phyloP scores from a whole-genome alignment of 352 stramenopile genomes.

The Thalassiosira oceanica region DNA sequence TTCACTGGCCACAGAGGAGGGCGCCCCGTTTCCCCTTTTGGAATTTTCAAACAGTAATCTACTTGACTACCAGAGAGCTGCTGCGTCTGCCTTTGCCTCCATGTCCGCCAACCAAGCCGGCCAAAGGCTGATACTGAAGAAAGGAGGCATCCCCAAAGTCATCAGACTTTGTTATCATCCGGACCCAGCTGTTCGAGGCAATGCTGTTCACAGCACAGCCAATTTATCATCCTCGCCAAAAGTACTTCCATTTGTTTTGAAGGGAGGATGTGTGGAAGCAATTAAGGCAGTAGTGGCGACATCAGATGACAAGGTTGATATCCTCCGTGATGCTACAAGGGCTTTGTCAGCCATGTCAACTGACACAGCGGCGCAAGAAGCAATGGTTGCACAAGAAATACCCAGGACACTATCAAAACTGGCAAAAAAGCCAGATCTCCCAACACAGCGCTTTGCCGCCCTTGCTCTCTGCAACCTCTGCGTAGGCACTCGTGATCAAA shows the following conservation, averaged over 20 bases:
- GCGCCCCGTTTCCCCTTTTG: slow-evolving; percentile 89
- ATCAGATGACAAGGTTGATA: slow-evolving; percentile 87
- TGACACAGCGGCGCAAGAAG: slow-evolving; percentile 82
- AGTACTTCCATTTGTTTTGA: slow-evolving; percentile 90
- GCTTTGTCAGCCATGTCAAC: slow-evolving; percentile 90
- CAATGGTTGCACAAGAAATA: slow-evolving; percentile 83
- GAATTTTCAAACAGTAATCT: slow-evolving; percentile 86
- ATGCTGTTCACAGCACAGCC: slow-evolving; percentile 91
- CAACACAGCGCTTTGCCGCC: slow-evolving; percentile 91
- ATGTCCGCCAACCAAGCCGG: slow-evolving; percentile 92
- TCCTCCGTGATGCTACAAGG: slow-evolving; percentile 90
- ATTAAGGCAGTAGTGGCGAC: slow-evolving; percentile 91
- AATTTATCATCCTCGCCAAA: slow-evolving; percentile 94
- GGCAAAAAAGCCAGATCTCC: slow-evolving; percentile 89
- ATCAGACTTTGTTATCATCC: slow-evolving; percentile 87
- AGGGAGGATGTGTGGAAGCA: slow-evolving; percentile 92
- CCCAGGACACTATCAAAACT: slow-evolving; percentile 90
- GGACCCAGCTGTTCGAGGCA: slow-evolving; percentile 89
- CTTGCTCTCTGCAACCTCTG: slow-evolving; percentile 93
- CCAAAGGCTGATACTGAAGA: slow-evolving; percentile 90
- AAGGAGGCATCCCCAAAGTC: slow-evolving; percentile 88
- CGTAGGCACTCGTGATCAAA: slow-evolving; percentile 74
- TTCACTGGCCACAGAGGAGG: slow-evolving; percentile 87
- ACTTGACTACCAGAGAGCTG: slow-evolving; percentile 86
- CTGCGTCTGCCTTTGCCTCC: slow-evolving; percentile 89